Evolutionary conservation across 768 basidiomycete genomes (phyloP).

Genomic region (Chalciporus piperatus): DNA sequence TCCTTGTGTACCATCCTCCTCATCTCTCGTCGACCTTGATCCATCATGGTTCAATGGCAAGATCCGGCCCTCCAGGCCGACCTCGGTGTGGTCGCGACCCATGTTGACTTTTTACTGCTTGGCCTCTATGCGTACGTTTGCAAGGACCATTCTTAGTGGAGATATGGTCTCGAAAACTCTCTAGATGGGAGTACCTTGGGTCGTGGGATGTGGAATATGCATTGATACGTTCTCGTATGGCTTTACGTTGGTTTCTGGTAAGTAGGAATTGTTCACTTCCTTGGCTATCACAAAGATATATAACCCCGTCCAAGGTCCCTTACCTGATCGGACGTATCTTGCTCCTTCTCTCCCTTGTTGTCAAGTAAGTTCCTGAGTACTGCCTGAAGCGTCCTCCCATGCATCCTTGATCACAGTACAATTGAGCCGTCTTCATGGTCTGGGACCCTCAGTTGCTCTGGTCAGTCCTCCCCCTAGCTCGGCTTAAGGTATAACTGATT

Average conservation of each 20-base stretch:
- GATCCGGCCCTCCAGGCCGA: constrained; percentile 7
- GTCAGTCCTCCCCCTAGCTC: constrained; percentile 12
- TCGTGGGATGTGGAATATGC: constrained; percentile 19
- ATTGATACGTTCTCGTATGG: constrained; percentile 16
- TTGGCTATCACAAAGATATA: neutral
- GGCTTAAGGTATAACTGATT: neutral
- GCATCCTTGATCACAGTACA: constrained; percentile 2
- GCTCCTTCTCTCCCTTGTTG: constrained; percentile 13
- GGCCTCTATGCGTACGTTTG: constrained; percentile 19
- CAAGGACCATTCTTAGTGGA: too few relatives aligned
- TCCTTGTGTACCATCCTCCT: too few relatives aligned
- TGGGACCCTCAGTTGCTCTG: constrained; percentile 2
- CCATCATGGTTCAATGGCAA: constrained; percentile 16
- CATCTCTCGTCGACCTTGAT: too few relatives aligned
- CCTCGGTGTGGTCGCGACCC: neutral
- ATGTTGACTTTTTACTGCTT: constrained; percentile 12
- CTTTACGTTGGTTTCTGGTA: constrained; percentile 27
- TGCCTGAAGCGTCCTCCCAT: neutral
- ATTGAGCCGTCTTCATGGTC: neutral
- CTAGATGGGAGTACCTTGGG: constrained; percentile 25
- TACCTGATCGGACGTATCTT: constrained; percentile 23
- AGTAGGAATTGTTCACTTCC: neutral
- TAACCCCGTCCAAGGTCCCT: constrained; percentile 15
- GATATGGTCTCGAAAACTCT: neutral
- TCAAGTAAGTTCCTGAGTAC: constrained; percentile 11